A percentile compares a stretch with the other conserved stretches of the same genome.
Conservation (phyloP, 495 filamentous ascomycete genomes). For the Aspergillus nanangensis region DNA sequence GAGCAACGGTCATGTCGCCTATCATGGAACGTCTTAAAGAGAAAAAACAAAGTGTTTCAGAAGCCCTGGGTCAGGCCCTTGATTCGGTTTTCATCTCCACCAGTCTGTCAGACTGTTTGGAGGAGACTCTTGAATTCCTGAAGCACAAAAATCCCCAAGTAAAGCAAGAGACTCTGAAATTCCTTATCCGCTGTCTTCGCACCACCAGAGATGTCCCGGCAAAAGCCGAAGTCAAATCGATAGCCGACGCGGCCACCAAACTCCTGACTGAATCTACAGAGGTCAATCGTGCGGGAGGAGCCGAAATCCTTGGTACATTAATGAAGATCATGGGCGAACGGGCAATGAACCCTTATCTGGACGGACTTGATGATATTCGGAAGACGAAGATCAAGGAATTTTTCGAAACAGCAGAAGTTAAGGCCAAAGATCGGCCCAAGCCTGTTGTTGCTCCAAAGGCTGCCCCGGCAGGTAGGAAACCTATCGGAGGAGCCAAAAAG, state of each 20-base stretch:
- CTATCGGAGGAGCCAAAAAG: conserved; percentile 44
- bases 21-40: conserved; percentile 96
- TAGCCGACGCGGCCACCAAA: conserved; percentile 83
- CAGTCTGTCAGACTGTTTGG: conserved; percentile 74
- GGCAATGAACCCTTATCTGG: conserved; percentile 93
- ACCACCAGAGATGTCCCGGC: conserved; percentile 78
- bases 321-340: conserved; percentile 99
- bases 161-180: conserved; percentile 89
- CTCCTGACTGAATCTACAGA: conserved; percentile 85
- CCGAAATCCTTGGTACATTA: conserved; percentile 86
- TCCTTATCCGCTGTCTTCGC: conserved; percentile 81
- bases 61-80: conserved; percentile 78
- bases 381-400: conserved; percentile 97
- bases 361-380: conserved; percentile 90
- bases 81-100: conserved; percentile 83
- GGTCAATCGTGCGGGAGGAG: conserved; percentile 77
- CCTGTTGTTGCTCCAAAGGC: conserved; percentile 60
- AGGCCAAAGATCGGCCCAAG: conserved; percentile 95
- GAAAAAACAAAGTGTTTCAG: conserved; percentile 86
- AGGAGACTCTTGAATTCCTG: conserved; percentile 81
- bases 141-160: conserved; percentile 96
- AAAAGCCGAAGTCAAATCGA: conserved; percentile 76
- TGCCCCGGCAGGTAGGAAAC: conserved; percentile 41
- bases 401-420: conserved; percentile 87
- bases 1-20: conserved; percentile 70